These are phyloP conservation scores for Ephemerocybe angulata DNA, from an alignment of 768 basidiomycete species.

Conservation along the genomic window DNA sequence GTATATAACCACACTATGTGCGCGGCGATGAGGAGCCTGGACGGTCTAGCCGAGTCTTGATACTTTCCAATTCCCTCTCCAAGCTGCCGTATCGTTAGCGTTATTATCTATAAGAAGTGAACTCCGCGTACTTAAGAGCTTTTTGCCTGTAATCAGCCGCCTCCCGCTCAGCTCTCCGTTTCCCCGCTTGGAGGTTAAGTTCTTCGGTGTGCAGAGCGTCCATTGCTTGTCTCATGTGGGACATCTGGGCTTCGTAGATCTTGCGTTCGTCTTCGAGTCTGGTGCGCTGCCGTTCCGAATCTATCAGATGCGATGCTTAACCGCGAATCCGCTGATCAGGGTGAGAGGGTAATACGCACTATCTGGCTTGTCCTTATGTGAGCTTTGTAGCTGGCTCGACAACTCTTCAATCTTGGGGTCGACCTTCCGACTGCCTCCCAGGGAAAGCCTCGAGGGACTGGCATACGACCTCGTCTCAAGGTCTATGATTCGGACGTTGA, in stretches of 20 bases:
- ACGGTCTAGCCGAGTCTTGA: slow-evolving; percentile 22
- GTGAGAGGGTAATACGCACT: slow-evolving; percentile 24
- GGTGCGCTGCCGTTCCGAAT: slow-evolving; percentile 57
- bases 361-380: slow-evolving; percentile 43
- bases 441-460: slow-evolving; percentile 22
- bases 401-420: slow-evolving; percentile 76
- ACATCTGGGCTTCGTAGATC: slow-evolving; percentile 55
- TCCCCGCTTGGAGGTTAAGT: slow-evolving; percentile 61
- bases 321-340: not conserved
- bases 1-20: not conserved
- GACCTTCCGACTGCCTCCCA: slow-evolving; percentile 45
- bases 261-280: slow-evolving; percentile 67
- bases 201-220: slow-evolving; percentile 70
- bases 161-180: slow-evolving; percentile 75
- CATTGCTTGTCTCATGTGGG: slow-evolving; percentile 53
- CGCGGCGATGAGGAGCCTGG: slow-evolving; percentile 1
- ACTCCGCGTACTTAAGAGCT: slow-evolving; percentile 52
- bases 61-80: slow-evolving; percentile 25
- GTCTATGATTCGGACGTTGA: slow-evolving; percentile 79
- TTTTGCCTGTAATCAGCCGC: slow-evolving; percentile 71
- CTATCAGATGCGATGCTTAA: slow-evolving; percentile 25
- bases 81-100: slow-evolving; percentile 14
- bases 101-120: not conserved
- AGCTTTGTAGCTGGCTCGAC: slow-evolving; percentile 52
- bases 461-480: slow-evolving; percentile 75